A percentile compares a stretch with the other conserved stretches of the same genome.
phyloP scores from a whole-genome alignment of 2,329 filamentous ascomycete species.

The Rutstroemia sp. region DNA sequence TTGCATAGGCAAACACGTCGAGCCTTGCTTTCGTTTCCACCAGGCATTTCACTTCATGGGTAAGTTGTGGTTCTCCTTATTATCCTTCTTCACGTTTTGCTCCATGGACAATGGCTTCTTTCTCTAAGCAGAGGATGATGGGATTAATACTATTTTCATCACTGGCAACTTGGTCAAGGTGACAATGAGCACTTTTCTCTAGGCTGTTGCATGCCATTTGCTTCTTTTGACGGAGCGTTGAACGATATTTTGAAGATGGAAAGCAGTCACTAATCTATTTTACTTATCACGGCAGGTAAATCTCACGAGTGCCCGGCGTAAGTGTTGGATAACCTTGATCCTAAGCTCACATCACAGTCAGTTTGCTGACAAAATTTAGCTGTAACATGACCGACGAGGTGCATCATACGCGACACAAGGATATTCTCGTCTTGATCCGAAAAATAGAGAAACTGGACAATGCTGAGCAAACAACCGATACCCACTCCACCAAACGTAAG shows the following conservation, averaged over 20 bases:
- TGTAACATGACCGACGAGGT: slow-evolving; percentile 28
- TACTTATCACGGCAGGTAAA: slow-evolving; percentile 17
- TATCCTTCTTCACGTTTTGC: neutral
- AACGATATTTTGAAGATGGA: too few relatives aligned
- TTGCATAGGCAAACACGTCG: slow-evolving; percentile 29
- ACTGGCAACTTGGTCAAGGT: too few relatives aligned
- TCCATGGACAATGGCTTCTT: neutral
- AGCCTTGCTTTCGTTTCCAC: slow-evolving; percentile 29
- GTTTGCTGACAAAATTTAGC: slow-evolving; percentile 15
- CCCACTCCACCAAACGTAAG: slow-evolving; percentile 1
- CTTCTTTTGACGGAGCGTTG: too few relatives aligned
- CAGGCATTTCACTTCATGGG: slow-evolving; percentile 30
- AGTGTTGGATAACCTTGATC: slow-evolving; percentile 1
- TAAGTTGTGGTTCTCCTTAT: slow-evolving; percentile 11
- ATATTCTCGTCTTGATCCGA: slow-evolving; percentile 24
- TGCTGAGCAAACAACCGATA: neutral
- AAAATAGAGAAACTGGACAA: slow-evolving; percentile 21
- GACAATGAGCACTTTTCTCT: too few relatives aligned
- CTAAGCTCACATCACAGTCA: neutral
- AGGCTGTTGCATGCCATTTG: too few relatives aligned
- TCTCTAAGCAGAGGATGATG: neutral
- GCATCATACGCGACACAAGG: slow-evolving; percentile 27
- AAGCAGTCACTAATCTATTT: neutral
- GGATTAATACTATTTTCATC: too few relatives aligned
- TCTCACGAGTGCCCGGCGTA: slow-evolving; percentile 28